Conservation (phyloP, 2,329 filamentous ascomycete species). For the Blastomyces silverae region DNA sequence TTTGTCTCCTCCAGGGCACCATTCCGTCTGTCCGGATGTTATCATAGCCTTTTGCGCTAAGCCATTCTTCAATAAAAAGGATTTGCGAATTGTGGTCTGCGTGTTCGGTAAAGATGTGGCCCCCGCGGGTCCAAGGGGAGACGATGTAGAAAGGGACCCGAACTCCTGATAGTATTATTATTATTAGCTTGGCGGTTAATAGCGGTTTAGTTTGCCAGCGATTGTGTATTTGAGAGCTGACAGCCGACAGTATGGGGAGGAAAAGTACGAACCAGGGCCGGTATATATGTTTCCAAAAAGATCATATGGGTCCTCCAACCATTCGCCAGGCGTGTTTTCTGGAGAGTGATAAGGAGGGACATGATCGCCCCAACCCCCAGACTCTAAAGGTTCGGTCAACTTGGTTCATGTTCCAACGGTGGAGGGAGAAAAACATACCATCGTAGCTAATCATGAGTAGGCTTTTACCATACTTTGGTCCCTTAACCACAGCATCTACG, state of each 20-base stretch:
- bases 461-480: slow-evolving; percentile 46
- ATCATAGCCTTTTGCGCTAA: slow-evolving; percentile 39
- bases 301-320: slow-evolving; percentile 45
- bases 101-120: slow-evolving; percentile 50
- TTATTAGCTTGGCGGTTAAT: slow-evolving; percentile 8
- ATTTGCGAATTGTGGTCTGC: slow-evolving; percentile 53
- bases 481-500: slow-evolving; percentile 46
- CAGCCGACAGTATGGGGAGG: not conserved
- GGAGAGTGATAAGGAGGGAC: slow-evolving; percentile 49
- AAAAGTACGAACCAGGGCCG: slow-evolving; percentile 33
- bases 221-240: not conserved
- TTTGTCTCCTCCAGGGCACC: slow-evolving; percentile 42
- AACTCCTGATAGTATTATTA: slow-evolving; percentile 34
- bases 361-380: slow-evolving; percentile 51
- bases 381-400: slow-evolving; percentile 33
- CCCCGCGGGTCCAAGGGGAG: slow-evolving; percentile 51
- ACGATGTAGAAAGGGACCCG: slow-evolving; percentile 52
- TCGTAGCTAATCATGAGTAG: slow-evolving; percentile 48
- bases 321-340: slow-evolving; percentile 47
- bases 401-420: not conserved
- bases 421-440: slow-evolving; percentile 27
- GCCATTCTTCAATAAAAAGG: slow-evolving; percentile 49
- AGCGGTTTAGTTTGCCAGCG: not conserved
- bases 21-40: slow-evolving; percentile 41
- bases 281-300: slow-evolving; percentile 40